Conservation (phyloP, 1,284 basidiomycete species). For the Ceratobasidium sp. region DNA sequence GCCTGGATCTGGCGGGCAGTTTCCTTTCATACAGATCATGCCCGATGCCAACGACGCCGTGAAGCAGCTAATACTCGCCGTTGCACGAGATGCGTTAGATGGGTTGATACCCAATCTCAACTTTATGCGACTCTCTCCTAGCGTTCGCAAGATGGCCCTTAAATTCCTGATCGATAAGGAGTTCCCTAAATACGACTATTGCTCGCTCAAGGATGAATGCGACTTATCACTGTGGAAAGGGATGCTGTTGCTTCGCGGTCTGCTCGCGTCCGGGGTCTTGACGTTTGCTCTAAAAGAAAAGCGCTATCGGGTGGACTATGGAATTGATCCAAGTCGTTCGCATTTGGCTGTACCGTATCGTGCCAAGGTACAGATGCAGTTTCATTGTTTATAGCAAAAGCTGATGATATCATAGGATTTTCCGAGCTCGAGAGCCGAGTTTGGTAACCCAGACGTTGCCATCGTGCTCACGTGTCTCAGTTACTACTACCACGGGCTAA, state of each 20-base stretch:
- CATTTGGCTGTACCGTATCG: constrained; percentile 65
- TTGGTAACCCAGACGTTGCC: constrained; percentile 65
- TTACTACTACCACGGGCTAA: constrained; percentile 65
- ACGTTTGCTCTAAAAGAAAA: constrained; percentile 57
- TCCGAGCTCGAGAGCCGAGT: constrained; percentile 62
- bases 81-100: constrained; percentile 51
- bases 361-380: constrained; percentile 53
- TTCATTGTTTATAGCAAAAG: constrained; percentile 26
- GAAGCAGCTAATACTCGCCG: constrained; percentile 47
- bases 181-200: constrained; percentile 10
- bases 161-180: constrained; percentile 50
- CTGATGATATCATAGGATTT: constrained; percentile 61
- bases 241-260: constrained; percentile 60
- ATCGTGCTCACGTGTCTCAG: constrained; percentile 62
- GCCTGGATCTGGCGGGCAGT: constrained; percentile 47
- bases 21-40: constrained; percentile 55
- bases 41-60: constrained; percentile 48
- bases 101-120: constrained; percentile 40
- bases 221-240: constrained; percentile 50
- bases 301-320: constrained; percentile 66
- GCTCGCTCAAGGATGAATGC: neutral
- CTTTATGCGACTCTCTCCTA: constrained; percentile 41
- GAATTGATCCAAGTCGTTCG: constrained; percentile 59
- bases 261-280: constrained; percentile 60
- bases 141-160: constrained; percentile 46